Evolutionary conservation across 441 rosid genomes (phyloP).

Genomic region (Jatropha podagrica): DNA sequence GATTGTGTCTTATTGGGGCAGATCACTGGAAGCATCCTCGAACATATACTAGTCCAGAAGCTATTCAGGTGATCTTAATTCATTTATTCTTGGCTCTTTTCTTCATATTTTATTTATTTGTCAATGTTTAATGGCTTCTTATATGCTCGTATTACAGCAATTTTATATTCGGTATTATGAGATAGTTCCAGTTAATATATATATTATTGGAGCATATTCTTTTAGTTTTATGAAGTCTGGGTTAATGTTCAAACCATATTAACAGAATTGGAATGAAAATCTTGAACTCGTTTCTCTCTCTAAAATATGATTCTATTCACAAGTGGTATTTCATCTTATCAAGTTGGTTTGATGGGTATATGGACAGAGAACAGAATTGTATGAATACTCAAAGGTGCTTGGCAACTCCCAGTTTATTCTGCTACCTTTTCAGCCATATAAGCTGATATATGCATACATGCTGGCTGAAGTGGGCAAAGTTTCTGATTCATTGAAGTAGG

Average conservation of each 20-base stretch:
- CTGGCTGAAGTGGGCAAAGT: conserved; percentile 81
- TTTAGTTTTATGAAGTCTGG: not conserved
- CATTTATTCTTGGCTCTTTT: not conserved
- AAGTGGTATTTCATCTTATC: conserved; percentile 13
- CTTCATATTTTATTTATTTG: not conserved
- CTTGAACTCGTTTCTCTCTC: not conserved
- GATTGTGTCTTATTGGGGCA: conserved; percentile 94
- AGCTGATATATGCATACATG: conserved; percentile 77
- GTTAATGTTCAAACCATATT: not conserved
- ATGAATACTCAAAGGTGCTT: conserved; percentile 75
- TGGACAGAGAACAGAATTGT: conserved; percentile 81
- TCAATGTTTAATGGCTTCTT: conserved; percentile 15
- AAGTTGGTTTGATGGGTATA: conserved; percentile 23
- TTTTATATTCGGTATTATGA: not conserved
- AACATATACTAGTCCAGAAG: conserved; percentile 85
- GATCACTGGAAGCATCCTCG: conserved; percentile 97
- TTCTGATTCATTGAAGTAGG: conserved; percentile 72
- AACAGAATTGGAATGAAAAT: not conserved
- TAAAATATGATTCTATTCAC: not conserved
- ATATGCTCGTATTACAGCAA: not conserved
- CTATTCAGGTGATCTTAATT: conserved; percentile 73
- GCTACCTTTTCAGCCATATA: conserved; percentile 79
- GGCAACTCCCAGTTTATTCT: conserved; percentile 79
- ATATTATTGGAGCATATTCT: not conserved
- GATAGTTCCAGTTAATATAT: not conserved